A percentile compares a stretch with the other conserved stretches of the same genome.
Conservation (phyloP, 805 yeast genomes). For the Schwanniomyces sp. region DNA sequence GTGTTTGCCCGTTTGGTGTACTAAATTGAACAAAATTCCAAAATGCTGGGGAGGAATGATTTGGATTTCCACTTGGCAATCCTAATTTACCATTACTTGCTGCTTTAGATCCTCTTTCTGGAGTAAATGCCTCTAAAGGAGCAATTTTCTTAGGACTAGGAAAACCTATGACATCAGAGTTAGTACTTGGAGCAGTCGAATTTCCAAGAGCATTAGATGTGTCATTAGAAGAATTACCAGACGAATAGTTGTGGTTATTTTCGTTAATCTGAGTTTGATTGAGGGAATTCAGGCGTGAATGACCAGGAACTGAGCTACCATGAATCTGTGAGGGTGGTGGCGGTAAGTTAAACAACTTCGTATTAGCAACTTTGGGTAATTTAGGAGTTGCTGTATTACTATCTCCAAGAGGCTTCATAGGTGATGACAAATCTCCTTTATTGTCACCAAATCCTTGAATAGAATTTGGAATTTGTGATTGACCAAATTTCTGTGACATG, state of each 20-base stretch:
- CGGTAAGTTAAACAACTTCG: slow-evolving; percentile 29
- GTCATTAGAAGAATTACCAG: slow-evolving; percentile 11
- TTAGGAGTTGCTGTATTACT: slow-evolving; percentile 27
- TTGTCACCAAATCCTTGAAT: slow-evolving; percentile 21
- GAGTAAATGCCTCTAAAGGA: slow-evolving; percentile 44
- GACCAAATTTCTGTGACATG: slow-evolving; percentile 4
- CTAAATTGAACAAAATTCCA: slow-evolving; percentile 88
- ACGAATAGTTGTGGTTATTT: slow-evolving; percentile 4
- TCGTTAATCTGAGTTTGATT: slow-evolving; percentile 12
- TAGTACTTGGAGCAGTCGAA: slow-evolving; percentile 25
- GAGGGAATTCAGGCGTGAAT: slow-evolving; percentile 30
- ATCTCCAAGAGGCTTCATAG: slow-evolving; percentile 22
- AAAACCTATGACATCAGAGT: slow-evolving; percentile 37
- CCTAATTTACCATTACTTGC: slow-evolving; percentile 19
- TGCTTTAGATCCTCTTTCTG: slow-evolving; percentile 41
- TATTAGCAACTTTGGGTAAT: slow-evolving; percentile 28
- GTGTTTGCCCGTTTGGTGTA: slow-evolving; percentile 46
- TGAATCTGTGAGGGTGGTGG: slow-evolving; percentile 26
- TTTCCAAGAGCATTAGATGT: slow-evolving; percentile 9
- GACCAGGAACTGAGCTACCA: slow-evolving; percentile 16
- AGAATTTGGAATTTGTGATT: slow-evolving; percentile 7
- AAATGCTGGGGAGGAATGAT: slow-evolving; percentile 81
- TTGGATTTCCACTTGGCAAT: slow-evolving; percentile 30
- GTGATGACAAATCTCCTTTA: slow-evolving; percentile 43
- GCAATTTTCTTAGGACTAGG: slow-evolving; percentile 43